Conservation (phyloP, 1,284 basidiomycete species). For the Takashimella tepidaria region DNA sequence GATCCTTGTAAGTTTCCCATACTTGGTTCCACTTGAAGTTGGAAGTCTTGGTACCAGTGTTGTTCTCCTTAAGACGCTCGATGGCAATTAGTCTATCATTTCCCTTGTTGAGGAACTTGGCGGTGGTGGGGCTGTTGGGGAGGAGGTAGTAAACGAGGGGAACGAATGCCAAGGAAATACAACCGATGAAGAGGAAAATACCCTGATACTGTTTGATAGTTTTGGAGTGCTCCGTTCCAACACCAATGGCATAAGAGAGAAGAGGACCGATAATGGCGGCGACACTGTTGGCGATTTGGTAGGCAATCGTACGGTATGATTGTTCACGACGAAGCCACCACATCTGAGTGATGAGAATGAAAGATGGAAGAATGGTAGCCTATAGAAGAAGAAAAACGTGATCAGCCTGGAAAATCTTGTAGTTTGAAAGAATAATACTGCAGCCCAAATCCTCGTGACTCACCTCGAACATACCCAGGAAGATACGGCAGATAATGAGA, state of each 20-base stretch:
- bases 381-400: neutral
- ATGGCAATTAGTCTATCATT: slow-evolving; percentile 45
- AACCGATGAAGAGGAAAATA: slow-evolving; percentile 55
- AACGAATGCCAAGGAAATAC: slow-evolving; percentile 50
- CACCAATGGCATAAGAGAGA: slow-evolving; percentile 38
- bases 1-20: slow-evolving; percentile 42
- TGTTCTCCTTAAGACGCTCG: slow-evolving; percentile 45
- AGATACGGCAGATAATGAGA: slow-evolving; percentile 33
- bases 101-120: slow-evolving; percentile 39
- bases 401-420: slow-evolving; percentile 14
- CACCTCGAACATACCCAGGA: slow-evolving; percentile 41
- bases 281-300: slow-evolving; percentile 38
- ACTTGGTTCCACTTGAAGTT: slow-evolving; percentile 46
- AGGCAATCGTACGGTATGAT: slow-evolving; percentile 42
- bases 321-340: slow-evolving; percentile 41
- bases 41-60: slow-evolving; percentile 44
- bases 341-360: slow-evolving; percentile 28
- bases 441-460: no score
- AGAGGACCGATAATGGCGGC: slow-evolving; percentile 42
- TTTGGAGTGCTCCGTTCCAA: slow-evolving; percentile 16
- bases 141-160: slow-evolving; percentile 51
- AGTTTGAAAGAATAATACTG: slow-evolving; percentile 31
- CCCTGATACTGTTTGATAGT: slow-evolving; percentile 41
- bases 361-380: slow-evolving; percentile 12
- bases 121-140: slow-evolving; percentile 42